Conservation (phyloP, 495 filamentous ascomycete genomes). For the Chlorociboria aeruginascens region DNA sequence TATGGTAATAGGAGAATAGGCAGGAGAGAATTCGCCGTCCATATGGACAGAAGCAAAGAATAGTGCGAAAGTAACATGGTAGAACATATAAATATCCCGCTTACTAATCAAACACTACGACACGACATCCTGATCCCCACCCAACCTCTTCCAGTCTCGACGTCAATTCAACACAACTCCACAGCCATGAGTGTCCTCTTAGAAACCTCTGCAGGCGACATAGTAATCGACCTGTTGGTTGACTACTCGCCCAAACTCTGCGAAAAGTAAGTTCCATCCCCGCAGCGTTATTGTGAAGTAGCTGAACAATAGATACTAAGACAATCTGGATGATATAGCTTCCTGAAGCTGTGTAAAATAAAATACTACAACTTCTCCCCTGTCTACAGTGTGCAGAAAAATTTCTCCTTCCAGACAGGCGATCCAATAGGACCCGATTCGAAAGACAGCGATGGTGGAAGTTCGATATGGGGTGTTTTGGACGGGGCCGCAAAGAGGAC, state of each 20-base stretch:
- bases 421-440: slow-evolving; percentile 82
- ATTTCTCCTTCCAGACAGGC: slow-evolving; percentile 91
- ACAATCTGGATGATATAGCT: slow-evolving; percentile 43
- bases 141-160: background rate
- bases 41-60: too few species aligned
- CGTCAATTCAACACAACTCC: background rate
- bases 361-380: slow-evolving; percentile 98
- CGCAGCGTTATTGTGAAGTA: slow-evolving; percentile 7
- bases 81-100: too few species aligned
- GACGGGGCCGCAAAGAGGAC: slow-evolving; percentile 59
- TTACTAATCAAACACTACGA: background rate
- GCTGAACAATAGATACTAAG: slow-evolving; percentile 33
- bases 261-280: slow-evolving; percentile 59
- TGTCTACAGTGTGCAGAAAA: slow-evolving; percentile 74
- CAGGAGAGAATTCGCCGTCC: too few species aligned
- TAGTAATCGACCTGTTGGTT: slow-evolving; percentile 82
- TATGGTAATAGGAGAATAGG: too few species aligned
- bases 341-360: slow-evolving; percentile 92
- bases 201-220: slow-evolving; percentile 84
- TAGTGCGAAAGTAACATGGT: too few species aligned
- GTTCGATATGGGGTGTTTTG: slow-evolving; percentile 79
- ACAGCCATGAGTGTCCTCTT: slow-evolving; percentile 59
- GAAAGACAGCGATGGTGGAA: slow-evolving; percentile 75
- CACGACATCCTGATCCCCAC: background rate
- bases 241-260: slow-evolving; percentile 80